Percentiles rank a stretch among this genome's conserved stretches.
phyloP scores from a whole-genome alignment of 2,329 filamentous ascomycete genomes.

The Monilinia polystroma region DNA sequence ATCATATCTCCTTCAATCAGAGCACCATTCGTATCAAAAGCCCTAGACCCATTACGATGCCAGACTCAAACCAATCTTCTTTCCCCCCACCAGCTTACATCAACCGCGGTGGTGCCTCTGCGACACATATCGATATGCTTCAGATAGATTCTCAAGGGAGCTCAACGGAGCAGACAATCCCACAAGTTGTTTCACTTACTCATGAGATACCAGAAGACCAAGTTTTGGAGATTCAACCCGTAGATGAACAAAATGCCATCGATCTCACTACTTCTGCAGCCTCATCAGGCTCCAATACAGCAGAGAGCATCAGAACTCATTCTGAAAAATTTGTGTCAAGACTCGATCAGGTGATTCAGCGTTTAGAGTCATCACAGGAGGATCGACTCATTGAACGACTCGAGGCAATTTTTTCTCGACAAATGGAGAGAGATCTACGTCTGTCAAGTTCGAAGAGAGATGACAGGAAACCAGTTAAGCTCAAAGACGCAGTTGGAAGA shows the following conservation, averaged over 20 bases:
- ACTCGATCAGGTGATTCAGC: slow-evolving; percentile 8
- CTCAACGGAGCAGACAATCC: background rate
- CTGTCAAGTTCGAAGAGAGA: background rate
- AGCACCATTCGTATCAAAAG: background rate
- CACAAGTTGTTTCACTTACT: background rate
- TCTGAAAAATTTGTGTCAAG: background rate
- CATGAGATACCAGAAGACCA: background rate
- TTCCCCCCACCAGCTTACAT: slow-evolving; percentile 10
- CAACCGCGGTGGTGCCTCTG: background rate
- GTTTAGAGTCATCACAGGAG: slow-evolving; percentile 4
- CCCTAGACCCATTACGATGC: background rate
- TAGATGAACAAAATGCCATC: background rate
- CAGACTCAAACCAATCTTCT: background rate
- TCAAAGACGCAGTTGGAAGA: slow-evolving; percentile 86
- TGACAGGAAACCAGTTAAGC: slow-evolving; percentile 57
- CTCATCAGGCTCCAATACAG: background rate
- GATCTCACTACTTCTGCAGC: background rate
- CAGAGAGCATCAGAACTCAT: background rate
- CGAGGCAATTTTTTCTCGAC: background rate
- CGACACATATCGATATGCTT: background rate
- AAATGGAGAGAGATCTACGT: background rate
- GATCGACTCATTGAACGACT: slow-evolving; percentile 12
- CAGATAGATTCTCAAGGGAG: background rate
- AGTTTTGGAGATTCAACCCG: background rate
- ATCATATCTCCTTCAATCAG: background rate